Base-by-base conservation (phyloP, 1,284 basidiomycete genomes). In the Albatrellus sp. region DNA sequence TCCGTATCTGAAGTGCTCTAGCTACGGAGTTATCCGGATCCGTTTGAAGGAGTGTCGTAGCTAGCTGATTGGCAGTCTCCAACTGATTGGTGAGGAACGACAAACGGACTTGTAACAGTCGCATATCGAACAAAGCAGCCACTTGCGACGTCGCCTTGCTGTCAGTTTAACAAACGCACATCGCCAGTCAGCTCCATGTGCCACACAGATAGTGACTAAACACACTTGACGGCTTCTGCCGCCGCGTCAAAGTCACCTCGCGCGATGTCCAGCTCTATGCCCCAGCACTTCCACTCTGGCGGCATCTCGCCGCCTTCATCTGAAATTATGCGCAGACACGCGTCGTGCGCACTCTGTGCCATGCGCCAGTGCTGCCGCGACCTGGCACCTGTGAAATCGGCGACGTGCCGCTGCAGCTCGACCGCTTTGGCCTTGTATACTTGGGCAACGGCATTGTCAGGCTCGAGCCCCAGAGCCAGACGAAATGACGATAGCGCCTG, bases 401-500 rank as follows among this genome's bases (percentile, higher is more conserved):
- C 41, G 34, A 48, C 42, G 36, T 51, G 51, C 12, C 30, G 33
- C 11, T 49, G 44, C 13, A 54, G 37, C 4, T 46, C 44, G 11
- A 42, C 8, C 8, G 51, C 14, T 11, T 47, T 48, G 4, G 39
- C 20, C 32, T 31, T 44, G 39, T 50, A 43, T 11, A 33, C 20
- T 11, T 43, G 33, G 12, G 47, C 51, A 7, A 44, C 42, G 1
- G 4, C 17, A 36, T 53, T 16, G 5, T 30, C 32, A 8, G 47
- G 47, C 4, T 47, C 40, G 12, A 50, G n/a, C 3, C 24, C 33
- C 12, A 55, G 42, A 12, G 48, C 53, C 11, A 48, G 44, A 5
- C 45, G 37, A 2, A 49, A 37, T 3, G 50, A 47, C 19, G 46
- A 36, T 16, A 51, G 35, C 1, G 53, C 53, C 3, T 48, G 19